Percentiles rank a stretch among this genome's conserved stretches.
Evolutionary conservation across 306 rosid species (phyloP).

Genomic region (Pachyrhizus erosus): DNA sequence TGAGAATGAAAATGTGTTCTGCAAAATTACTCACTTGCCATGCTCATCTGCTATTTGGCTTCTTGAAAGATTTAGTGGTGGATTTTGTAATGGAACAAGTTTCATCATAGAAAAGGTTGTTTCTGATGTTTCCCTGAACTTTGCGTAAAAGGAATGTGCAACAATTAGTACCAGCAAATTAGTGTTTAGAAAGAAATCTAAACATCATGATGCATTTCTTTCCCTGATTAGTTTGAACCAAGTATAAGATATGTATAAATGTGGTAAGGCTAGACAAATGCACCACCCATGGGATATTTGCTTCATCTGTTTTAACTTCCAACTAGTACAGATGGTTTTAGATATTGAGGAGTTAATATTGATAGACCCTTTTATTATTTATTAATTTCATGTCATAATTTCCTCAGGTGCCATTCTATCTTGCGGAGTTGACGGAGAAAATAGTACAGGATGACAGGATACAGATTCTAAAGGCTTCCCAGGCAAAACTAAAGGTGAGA

Average conservation of each 20-base stretch:
- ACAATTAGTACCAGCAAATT: not conserved
- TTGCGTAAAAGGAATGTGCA: not conserved
- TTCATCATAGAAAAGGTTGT: slow-evolving; percentile 8
- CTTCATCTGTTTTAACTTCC: not conserved
- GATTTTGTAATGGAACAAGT: slow-evolving; percentile 19
- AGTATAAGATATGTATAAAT: slow-evolving; percentile 5
- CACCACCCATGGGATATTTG: slow-evolving; percentile 18
- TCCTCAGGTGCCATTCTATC: slow-evolving; percentile 86
- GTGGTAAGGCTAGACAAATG: slow-evolving; percentile 22
- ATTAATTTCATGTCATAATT: slow-evolving; percentile 18
- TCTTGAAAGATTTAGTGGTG: not conserved
- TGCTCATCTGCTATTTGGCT: not conserved
- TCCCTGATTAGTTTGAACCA: not conserved
- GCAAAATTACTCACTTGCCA: not conserved
- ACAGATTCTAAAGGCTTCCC: slow-evolving; percentile 74
- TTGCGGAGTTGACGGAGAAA: slow-evolving; percentile 87
- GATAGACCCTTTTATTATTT: not conserved
- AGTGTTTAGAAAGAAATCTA: not conserved
- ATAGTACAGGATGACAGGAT: slow-evolving; percentile 78
- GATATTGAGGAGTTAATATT: slow-evolving; percentile 12
- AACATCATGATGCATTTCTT: not conserved
- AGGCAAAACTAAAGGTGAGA: slow-evolving; percentile 81
- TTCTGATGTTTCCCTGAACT: not conserved
- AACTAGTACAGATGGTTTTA: not conserved
- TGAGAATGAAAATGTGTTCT: not conserved